Conservation (phyloP, 352 stramenopile species). For the Phytopythium litorale region DNA sequence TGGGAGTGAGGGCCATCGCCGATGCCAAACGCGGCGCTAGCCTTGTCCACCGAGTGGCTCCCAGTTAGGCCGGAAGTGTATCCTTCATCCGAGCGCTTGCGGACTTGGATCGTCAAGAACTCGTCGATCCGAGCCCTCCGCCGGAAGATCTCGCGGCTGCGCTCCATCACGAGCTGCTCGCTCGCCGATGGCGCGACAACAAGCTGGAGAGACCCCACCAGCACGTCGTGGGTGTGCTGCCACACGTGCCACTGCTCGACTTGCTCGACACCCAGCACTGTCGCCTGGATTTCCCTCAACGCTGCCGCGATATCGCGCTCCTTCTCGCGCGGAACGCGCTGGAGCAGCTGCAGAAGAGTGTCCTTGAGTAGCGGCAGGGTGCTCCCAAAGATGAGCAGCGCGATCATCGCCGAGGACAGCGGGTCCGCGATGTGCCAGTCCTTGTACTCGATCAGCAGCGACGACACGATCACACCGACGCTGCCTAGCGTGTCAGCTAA, state of each 20-base stretch:
- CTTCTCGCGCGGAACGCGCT: slow-evolving; percentile 59
- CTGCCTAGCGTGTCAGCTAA: slow-evolving; percentile 87
- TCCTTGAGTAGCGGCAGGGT: slow-evolving; percentile 75
- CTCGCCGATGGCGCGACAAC: slow-evolving; percentile 38
- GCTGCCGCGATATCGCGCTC: slow-evolving; percentile 38
- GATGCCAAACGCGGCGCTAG: background rate
- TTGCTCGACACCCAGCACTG: slow-evolving; percentile 34
- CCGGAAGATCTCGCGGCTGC: slow-evolving; percentile 46
- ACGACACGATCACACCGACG: slow-evolving; percentile 87
- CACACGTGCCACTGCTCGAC: slow-evolving; percentile 74
- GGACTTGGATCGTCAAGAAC: slow-evolving; percentile 52
- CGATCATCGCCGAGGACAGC: slow-evolving; percentile 78
- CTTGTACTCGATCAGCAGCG: slow-evolving; percentile 80
- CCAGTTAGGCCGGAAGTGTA: background rate
- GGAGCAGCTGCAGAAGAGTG: slow-evolving; percentile 66
- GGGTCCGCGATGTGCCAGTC: slow-evolving; percentile 83
- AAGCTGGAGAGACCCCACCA: slow-evolving; percentile 58
- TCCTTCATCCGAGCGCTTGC: background rate
- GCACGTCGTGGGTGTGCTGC: slow-evolving; percentile 61
- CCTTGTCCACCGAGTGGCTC: background rate
- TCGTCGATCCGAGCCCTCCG: slow-evolving; percentile 32
- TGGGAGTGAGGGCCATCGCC: slow-evolving; percentile 11
- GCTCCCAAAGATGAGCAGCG: slow-evolving; percentile 80
- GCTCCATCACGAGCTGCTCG: slow-evolving; percentile 52
- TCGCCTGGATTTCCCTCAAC: slow-evolving; percentile 41